Percentiles rank a stretch among this genome's conserved stretches.
Evolutionary conservation across 1,139 yeast species (phyloP).

Genomic region (Nadsonia starkeyi-henricii): DNA sequence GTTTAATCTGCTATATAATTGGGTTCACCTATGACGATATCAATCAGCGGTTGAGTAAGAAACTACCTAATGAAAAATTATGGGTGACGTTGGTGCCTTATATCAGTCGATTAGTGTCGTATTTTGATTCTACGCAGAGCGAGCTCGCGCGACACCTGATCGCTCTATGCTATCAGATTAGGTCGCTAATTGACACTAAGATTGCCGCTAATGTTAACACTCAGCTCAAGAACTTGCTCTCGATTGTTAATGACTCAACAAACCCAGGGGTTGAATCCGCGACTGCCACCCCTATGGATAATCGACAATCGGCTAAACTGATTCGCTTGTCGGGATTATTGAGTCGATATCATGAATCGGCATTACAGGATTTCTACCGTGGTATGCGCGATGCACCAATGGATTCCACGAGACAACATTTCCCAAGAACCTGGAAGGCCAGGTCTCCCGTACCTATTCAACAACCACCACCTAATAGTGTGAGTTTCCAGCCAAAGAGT

Average conservation of each 20-base stretch:
- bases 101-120: background rate
- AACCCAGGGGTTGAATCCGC: no score
- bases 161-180: background rate
- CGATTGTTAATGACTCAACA: background rate
- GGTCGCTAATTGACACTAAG: background rate
- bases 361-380: background rate
- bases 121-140: background rate
- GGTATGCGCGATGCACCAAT: background rate
- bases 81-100: background rate
- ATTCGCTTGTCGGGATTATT: background rate
- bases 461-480: background rate
- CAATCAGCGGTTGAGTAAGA: background rate
- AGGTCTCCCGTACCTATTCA: background rate
- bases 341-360: background rate
- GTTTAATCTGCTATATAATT: background rate
- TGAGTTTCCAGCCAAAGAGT: background rate
- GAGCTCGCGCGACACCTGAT: background rate
- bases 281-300: background rate
- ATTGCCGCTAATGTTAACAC: background rate
- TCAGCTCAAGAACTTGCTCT: background rate
- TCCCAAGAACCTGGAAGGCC: background rate
- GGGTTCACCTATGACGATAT: background rate
- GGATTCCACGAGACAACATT: background rate
- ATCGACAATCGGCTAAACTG: background rate
- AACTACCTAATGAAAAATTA: background rate